Evolutionary conservation across 352 stramenopile species (phyloP), one percentile per base, ranked within the genome.

Genomic region (Thalassiosira exigua): DNA sequence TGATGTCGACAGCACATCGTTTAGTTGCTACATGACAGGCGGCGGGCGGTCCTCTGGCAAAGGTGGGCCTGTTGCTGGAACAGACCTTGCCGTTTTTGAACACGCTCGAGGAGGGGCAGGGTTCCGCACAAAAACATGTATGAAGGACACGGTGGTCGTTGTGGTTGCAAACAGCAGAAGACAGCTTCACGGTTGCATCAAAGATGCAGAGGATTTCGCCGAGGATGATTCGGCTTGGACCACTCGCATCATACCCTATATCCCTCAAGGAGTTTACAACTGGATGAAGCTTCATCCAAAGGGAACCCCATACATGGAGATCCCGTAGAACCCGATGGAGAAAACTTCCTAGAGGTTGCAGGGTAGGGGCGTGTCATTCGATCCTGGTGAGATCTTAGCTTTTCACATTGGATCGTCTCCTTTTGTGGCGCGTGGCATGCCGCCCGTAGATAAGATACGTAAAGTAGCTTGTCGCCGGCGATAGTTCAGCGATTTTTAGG

Each of bases 201-300:
- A 56, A 56, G 21, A 26, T 26, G 12, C 46, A 21, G 12, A 17
- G 12, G 46, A 56, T 56, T 56, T 56, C 21, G 46, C 24, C 46
- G 46, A 17, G 12, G 46, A 56, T 56, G 46, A 5, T 17, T 17
- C 46, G 12, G 12, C 12, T 26, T 56, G 46, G 46, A 56, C 46
- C 21, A 26, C 21, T 56, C 46, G 46, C 12, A 26, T 17, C 46
- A 56, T 56, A 26, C 46, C 46, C 9, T 26, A 26, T 17, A 26
- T 56, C 46, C 12, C 12, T 26, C 12, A 26, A 26, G 46, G 46
- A 17, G 21, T 56, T 11, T 56, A 56, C 46, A 26, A 56, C 46
- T 56, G 46, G 46, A 56, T 56, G 46, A 56, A 46, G 17, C 36
- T 17, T 52, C 30, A 66, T 52, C 57, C 57, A 29, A 26, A 52